Base-by-base conservation (phyloP, 345 rosid genomes). In the Eucalyptus polyanthemos region DNA sequence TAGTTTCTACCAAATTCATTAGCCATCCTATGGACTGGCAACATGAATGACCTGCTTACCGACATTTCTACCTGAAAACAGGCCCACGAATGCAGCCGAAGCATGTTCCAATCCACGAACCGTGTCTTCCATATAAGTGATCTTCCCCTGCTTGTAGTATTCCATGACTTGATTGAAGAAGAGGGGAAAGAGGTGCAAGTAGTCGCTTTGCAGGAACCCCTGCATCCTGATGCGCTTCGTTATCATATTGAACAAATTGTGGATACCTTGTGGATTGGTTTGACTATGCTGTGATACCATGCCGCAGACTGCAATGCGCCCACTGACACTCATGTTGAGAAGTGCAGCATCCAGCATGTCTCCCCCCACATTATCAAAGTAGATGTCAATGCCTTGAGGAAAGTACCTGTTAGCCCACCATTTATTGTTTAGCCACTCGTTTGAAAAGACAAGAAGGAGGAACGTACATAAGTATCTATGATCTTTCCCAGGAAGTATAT, bases 281-380 rank as follows among this genome's bases (percentile, higher is more conserved):
- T 54, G 80, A 45, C 80, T 65, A 25, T 87, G 80, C 88, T 58
- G 88, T 5, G 88, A 87, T 37, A 87, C 80, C 88, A 87, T 87
- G 76, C 88, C 88, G 13, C 88, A 87, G 40, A 87, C 88, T 5
- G 88, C 88, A 65, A 87, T 87, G 51, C 58, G 53, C 40, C 88
- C 88, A 24, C 40, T 50, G 50, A 62, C 54, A 6, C 53, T 6
- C 88, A 87, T 87, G 42, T 87, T 87, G 42, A 65, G 58, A n/a
- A 87, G 83, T 4, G 80, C 88, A 27, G 88, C 88, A 62, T 87
- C 88, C 25, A 87, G 88, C 88, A 87, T 58, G 11, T 87, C 80
- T 47, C 88, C 88, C 21, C 90, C 90, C 6, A 89, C 90, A 80
- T 89, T 89, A 11, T 89, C 90, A 89, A 89, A 89, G 88, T 89